Evolutionary conservation across 352 stramenopile genomes (phyloP), one percentile per base, ranked within the genome.

Genomic region (Globisporangium splendens): DNA sequence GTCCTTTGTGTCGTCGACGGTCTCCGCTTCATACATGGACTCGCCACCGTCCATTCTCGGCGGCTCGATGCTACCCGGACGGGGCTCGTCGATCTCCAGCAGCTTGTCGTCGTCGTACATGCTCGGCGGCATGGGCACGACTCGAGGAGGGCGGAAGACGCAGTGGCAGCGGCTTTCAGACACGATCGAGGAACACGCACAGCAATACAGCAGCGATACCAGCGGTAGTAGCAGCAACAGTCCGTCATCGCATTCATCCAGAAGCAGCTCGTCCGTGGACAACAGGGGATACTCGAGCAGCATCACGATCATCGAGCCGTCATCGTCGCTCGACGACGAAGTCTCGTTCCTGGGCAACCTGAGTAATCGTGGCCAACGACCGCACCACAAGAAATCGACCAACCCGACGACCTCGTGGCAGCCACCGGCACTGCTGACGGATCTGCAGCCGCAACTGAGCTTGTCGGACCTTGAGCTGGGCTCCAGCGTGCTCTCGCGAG

Each of bases 171-270:
- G 63, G 7, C 46, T 67, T 18, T 67, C 63, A 5, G 63, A 66
- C 31, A 66, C 73, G 57, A 51, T 83, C 21, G 74, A 83, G 43
- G 74, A 83, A 51, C 79, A 83, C 28, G 7, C 28, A 10, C 28
- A 35, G 28, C 28, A 35, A 35, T 35, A 35, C 28, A 8, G 0
- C 28, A 35, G 28, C 5, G 28, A 35, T 35, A 35, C 28, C 28
- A 35, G 28, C 5, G 28, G 28, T 35, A 35, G 28, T 35, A 35
- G 18, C 62, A 79, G 50, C 51, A 50, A 43, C 63, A 66, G 24
- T 77, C 65, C 61, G 67, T 74, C 43, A 35, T 79, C 72, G 0
- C 62, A 79, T n/a, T 77, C 69, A 6, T 61, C 71, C 20, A 65
- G 61, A 8, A 75, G 56, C 41, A 35, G 7, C 28, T 35, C 28